These are phyloP conservation scores for Solanum etuberosum DNA, from an alignment of 257 asterid species.

Conservation along the genomic window DNA sequence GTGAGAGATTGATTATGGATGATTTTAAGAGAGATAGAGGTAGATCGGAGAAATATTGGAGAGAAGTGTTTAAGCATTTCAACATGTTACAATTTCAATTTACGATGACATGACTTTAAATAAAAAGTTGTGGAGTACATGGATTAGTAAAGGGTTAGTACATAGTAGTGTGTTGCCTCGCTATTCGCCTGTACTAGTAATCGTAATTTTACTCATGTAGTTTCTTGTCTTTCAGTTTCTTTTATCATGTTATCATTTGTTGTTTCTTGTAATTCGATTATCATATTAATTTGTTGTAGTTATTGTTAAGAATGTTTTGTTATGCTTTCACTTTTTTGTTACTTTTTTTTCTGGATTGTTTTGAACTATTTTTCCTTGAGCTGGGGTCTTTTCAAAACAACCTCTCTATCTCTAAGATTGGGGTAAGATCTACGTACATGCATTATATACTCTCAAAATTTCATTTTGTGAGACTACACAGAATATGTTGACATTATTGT, in stretches of 20 bases:
- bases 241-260: too few species aligned
- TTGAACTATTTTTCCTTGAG: rapidly evolving
- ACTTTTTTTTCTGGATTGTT: neutral
- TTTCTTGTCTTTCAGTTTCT: too few species aligned
- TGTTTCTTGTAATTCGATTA: neutral
- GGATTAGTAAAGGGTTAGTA: neutral
- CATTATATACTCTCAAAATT: neutral
- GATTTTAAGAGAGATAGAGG: neutral
- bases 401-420: neutral
- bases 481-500: neutral
- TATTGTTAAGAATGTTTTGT: neutral
- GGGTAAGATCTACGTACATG: rapidly evolving
- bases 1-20: neutral
- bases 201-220: too few species aligned
- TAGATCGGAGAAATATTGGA: too few species aligned
- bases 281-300: neutral
- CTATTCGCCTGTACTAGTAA: too few species aligned
- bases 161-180: neutral
- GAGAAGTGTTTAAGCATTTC: neutral
- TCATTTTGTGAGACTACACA: neutral
- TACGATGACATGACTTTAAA: neutral
- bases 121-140: too few species aligned
- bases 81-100: too few species aligned
- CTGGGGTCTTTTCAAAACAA: neutral
- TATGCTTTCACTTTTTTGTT: neutral